These are phyloP conservation scores for Helianthus annuus DNA, from an alignment of 129 eudicot genomes.

Conservation along the genomic window DNA sequence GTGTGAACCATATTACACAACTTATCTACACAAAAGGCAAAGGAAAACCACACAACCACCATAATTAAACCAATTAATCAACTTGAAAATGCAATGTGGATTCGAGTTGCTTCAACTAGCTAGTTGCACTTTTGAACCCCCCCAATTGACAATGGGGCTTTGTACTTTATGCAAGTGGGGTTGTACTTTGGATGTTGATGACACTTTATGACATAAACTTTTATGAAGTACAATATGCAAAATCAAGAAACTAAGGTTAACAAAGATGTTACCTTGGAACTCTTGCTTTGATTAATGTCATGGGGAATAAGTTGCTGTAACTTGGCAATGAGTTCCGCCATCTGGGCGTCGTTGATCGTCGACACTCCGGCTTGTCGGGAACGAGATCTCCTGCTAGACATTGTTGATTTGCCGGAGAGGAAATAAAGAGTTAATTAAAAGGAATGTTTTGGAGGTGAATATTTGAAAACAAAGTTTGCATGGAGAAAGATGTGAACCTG, in stretches of 20 bases:
- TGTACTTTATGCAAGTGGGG: conserved; percentile 32
- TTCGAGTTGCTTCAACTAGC: conserved; percentile 6
- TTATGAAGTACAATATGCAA: conserved; percentile 12
- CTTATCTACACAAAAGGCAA: conserved; percentile 49
- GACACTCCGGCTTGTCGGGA: conserved; percentile 63
- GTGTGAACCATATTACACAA: conserved; percentile 39
- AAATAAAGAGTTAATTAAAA: neutral
- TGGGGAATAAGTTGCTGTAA: conserved; percentile 80
- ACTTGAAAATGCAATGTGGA: conserved; percentile 10
- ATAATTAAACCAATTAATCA: conserved; percentile 10
- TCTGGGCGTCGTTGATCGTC: conserved; percentile 76
- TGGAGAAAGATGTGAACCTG: conserved; percentile 31
- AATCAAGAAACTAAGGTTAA: conserved; percentile 7
- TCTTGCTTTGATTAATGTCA: conserved; percentile 52
- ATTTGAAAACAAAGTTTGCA: conserved; percentile 33
- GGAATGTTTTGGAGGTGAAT: conserved; percentile 20
- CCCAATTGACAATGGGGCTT: neutral
- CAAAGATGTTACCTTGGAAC: conserved; percentile 60
- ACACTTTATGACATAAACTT: conserved; percentile 9
- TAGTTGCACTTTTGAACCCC: conserved; percentile 16
- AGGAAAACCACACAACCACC: conserved; percentile 56
- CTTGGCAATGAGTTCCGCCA: conserved; percentile 82
- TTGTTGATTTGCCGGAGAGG: conserved; percentile 21
- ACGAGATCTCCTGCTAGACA: conserved; percentile 96
- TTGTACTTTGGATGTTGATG: conserved; percentile 27